A percentile compares a stretch with the other conserved stretches of the same genome.
phyloP scores from a whole-genome alignment of 306 rosid genomes.

The Casuarina cunninghamiana region DNA sequence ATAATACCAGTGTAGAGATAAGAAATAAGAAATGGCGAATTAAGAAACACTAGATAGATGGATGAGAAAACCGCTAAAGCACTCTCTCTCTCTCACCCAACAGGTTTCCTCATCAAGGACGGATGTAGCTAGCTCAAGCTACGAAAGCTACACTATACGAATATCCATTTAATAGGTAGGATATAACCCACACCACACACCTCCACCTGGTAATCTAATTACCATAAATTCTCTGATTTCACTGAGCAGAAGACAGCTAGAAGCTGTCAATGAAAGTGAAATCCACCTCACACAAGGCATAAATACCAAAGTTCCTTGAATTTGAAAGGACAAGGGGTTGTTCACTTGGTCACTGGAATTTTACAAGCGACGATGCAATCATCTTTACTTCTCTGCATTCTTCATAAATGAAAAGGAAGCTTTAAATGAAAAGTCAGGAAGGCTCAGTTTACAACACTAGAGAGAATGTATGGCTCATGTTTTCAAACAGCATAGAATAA shows the following conservation, averaged over 20 bases:
- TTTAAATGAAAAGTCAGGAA: slow-evolving; percentile 56
- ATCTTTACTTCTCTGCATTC: slow-evolving; percentile 58
- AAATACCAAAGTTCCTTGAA: slow-evolving; percentile 45
- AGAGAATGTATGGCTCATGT: slow-evolving; percentile 53
- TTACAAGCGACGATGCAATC: slow-evolving; percentile 42
- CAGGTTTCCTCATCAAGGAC: slow-evolving; percentile 19
- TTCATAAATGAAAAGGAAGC: slow-evolving; percentile 43
- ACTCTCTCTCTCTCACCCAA: slow-evolving; percentile 3
- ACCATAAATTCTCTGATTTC: slow-evolving; percentile 73
- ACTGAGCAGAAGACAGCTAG: slow-evolving; percentile 65
- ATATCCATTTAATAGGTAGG: slow-evolving; percentile 29
- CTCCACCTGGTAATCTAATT: slow-evolving; percentile 62
- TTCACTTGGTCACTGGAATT: slow-evolving; percentile 42
- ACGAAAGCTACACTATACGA: slow-evolving; percentile 26
- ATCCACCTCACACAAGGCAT: slow-evolving; percentile 39
- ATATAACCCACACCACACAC: slow-evolving; percentile 40
- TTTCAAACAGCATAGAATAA: slow-evolving; percentile 31
- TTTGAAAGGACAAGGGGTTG: slow-evolving; percentile 70
- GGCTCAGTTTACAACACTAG: slow-evolving; percentile 37
- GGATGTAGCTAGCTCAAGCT: slow-evolving; percentile 21
- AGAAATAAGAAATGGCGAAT: neutral
- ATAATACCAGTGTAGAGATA: neutral
- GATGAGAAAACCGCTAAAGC: slow-evolving; percentile 28
- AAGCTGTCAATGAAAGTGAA: slow-evolving; percentile 73
- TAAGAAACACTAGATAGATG: slow-evolving; percentile 27